Evolutionary conservation across 352 stramenopile species (phyloP), one percentile per base, ranked within the genome.

Genomic region (Pythium guiyangense): DNA sequence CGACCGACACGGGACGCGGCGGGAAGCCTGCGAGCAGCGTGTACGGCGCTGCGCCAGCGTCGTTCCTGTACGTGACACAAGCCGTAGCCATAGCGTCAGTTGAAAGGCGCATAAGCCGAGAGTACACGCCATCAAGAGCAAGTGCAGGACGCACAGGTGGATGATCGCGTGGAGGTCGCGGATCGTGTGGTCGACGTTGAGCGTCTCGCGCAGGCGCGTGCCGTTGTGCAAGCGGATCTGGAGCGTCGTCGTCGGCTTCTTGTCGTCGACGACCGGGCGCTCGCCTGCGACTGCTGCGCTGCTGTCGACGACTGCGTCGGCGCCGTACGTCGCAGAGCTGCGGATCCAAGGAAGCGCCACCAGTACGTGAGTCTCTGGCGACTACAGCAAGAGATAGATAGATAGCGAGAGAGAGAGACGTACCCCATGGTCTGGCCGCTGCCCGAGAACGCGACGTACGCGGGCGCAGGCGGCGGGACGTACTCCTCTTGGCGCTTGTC

Each of bases 11-110:
- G 2, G 87, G 82, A 26, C 82, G 84, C 0, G 95, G 95, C 10
- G 94, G 95, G 70, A 96, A 98, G 4, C 95, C 95, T 14, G 86
- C 77, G 31, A 97, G 74, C 29, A 98, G 73, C 27, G 90, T 87
- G 70, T 98, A 98, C 48, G 84, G 64, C 61, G 88, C 73, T 6
- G 49, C 68, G 10, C 70, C 84, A 9, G 79, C 85, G n/a, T 79
- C 75, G 46, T 92, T 90, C 46, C 84, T 94, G 25, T 10, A 29
- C 9, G 54, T 55, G 22, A 22, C 47, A 37, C 10, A 11, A 8
- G 27, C 25, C 53, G 45, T 31, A 56, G 49, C 8, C 27, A 49
- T 45, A 50, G 15, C 15, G 6, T 51, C 17, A 43, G 0, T 22
- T 22, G 22, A 43, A 55, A 17, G 18, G 6, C 20, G 6, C 47